These are phyloP conservation scores for Cladophialophora carrionii DNA, from an alignment of 2,329 filamentous ascomycete genomes.

Conservation along the genomic window DNA sequence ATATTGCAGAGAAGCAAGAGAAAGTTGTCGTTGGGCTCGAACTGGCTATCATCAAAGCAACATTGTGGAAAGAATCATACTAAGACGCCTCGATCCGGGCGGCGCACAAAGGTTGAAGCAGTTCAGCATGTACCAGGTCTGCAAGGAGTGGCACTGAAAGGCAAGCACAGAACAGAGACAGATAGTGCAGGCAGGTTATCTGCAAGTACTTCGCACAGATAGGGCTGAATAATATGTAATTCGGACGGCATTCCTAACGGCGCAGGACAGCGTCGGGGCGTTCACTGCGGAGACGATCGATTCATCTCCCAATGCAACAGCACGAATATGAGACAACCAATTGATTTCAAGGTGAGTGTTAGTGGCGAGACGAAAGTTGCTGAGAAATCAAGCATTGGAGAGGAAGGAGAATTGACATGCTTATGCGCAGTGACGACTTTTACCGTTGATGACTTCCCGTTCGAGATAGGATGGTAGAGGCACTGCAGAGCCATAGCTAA, in stretches of 20 bases:
- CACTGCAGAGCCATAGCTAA: background rate
- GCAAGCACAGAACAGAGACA: constrained; percentile 23
- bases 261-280: background rate
- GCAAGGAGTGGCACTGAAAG: constrained; percentile 18
- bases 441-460: constrained; percentile 4
- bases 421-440: constrained; percentile 18
- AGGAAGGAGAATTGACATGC: constrained; percentile 10
- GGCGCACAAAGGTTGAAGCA: constrained; percentile 10
- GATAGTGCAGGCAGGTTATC: constrained; percentile 28
- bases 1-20: constrained; percentile 23
- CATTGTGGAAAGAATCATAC: constrained; percentile 15
- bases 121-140: constrained; percentile 20
- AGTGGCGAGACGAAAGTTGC: constrained; percentile 13
- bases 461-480: constrained; percentile 1
- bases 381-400: constrained; percentile 20
- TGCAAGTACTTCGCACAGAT: constrained; percentile 16
- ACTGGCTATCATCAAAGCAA: constrained; percentile 19
- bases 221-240: constrained; percentile 12
- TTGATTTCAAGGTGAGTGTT: background rate
- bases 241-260: background rate
- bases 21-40: constrained; percentile 19
- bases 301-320: background rate
- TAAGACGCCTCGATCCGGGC: background rate
- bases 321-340: background rate
- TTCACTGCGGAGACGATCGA: background rate